Evolutionary conservation across 169 alveolate genomes (phyloP), one percentile per base, ranked within the genome.

Genomic region (Cryptosporidium felis): DNA sequence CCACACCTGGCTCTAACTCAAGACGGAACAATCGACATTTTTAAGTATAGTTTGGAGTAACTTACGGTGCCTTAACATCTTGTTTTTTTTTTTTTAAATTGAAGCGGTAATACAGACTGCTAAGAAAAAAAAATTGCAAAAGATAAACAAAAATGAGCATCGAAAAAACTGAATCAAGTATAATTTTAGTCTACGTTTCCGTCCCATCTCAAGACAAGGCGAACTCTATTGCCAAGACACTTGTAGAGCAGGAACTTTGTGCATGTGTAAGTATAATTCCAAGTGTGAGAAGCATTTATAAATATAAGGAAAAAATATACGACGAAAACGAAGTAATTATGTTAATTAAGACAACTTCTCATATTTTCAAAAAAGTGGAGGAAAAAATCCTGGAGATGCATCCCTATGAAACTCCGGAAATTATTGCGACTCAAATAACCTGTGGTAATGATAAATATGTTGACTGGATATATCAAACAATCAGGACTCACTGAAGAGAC

Each of bases 1-100:
- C 94, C 85, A 98, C 89, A 90, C 97, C 99, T 28, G 99, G 99
- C 38, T 74, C 85, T 74, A 21, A 61, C 9, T 21, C 41, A 56
- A 51, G 34, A 49, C 32, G 51, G 12, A 16, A 51, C 51, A 32
- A n/a, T 3, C 4, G 9, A 2, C 18, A 38, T 12, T 23, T 3
- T 36, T 16, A 21, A 36, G 56, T 36, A 21, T 30, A 53, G 6
- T 8, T 4, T 40, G n/a, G n/a, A 61, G 40, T 12, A 61, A 74
- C 85, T 53, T 74, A 74, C 85, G 85, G 42, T 74, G 85, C 14
- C 85, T 32, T 8, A 61, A 53, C 85, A 74, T 74, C n/a, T 14
- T 14, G 12, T 14, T 0, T 44, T n/a, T n/a, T n/a, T n/a, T 44
- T 44, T 44, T 44, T 44, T 14, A 44, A n/a, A 14, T 14, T 14